A percentile compares a stretch with the other conserved stretches of the same genome.
phyloP scores from a whole-genome alignment of 1,284 basidiomycete genomes.

The Entoloma clypeatum region DNA sequence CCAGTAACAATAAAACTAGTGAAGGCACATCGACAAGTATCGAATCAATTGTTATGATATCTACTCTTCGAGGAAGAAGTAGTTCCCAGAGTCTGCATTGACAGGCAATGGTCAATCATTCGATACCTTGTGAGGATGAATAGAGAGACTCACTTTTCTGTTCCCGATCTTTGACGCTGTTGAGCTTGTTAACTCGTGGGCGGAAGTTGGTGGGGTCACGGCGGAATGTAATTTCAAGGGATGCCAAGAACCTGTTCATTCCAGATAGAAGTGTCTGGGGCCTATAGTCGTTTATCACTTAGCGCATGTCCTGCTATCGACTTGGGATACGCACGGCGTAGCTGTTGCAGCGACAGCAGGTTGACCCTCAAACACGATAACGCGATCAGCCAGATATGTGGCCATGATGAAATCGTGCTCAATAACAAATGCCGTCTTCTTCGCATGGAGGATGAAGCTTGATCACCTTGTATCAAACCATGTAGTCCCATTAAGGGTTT shows the following conservation, averaged over 20 bases:
- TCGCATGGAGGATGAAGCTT: conserved; percentile 88
- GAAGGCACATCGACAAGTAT: not conserved
- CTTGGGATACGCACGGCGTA: conserved; percentile 58
- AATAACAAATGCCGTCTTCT: conserved; percentile 96
- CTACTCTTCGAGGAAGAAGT: conserved; percentile 88
- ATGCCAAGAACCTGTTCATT: conserved; percentile 92
- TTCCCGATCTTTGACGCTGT: conserved; percentile 92
- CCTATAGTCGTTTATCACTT: conserved; percentile 32
- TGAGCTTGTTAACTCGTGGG: conserved; percentile 90
- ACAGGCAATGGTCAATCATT: conserved; percentile 4
- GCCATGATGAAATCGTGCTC: conserved; percentile 99
- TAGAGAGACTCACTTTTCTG: conserved; percentile 71
- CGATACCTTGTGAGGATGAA: not conserved
- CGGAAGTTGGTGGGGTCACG: conserved; percentile 94
- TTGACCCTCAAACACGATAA: conserved; percentile 91
- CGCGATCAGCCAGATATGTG: conserved; percentile 94
- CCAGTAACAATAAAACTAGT: not conserved
- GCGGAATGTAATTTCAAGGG: conserved; percentile 92
- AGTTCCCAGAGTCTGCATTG: conserved; percentile 66
- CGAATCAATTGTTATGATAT: conserved; percentile 1
- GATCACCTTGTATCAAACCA: not conserved
- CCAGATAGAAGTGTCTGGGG: conserved; percentile 82
- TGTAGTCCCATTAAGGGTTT: not conserved
- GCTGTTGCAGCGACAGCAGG: conserved; percentile 83
- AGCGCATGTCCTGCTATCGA: conserved; percentile 8